phyloP scores from a whole-genome alignment of 73 alveolate species.

The Symbiodinium natans region DNA sequence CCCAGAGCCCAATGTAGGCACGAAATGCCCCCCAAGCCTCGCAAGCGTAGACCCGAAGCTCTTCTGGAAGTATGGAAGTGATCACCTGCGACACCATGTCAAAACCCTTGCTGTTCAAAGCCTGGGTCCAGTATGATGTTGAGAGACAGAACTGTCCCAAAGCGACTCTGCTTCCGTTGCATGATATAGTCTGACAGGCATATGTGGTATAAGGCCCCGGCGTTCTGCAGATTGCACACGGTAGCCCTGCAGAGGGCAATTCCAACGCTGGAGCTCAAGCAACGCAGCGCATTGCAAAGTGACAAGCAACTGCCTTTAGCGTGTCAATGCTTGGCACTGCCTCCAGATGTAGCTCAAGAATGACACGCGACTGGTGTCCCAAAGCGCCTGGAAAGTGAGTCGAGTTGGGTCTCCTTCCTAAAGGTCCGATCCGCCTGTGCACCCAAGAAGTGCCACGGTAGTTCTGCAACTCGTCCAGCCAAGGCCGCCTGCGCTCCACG shows the following conservation, averaged over 20 bases:
- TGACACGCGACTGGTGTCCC: conserved; percentile 41
- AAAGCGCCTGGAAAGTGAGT: neutral
- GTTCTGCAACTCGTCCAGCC: conserved; percentile 21
- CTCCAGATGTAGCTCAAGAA: conserved; percentile 67
- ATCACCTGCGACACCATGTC: neutral
- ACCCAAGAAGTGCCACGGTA: conserved; percentile 68
- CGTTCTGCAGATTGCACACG: conserved; percentile 60
- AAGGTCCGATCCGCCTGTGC: conserved; percentile 1
- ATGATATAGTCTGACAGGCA: too few relatives aligned
- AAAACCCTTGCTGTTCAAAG: too few relatives aligned
- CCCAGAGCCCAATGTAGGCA: neutral
- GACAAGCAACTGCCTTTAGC: too few relatives aligned
- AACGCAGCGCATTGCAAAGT: too few relatives aligned
- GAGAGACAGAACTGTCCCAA: too few relatives aligned
- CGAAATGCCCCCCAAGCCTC: neutral
- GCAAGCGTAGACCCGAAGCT: conserved; percentile 63
- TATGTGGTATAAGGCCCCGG: neutral
- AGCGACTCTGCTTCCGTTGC: neutral
- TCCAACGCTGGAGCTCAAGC: too few relatives aligned
- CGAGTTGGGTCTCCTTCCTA: neutral
- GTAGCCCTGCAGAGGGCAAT: neutral
- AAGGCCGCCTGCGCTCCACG: conserved; percentile 10
- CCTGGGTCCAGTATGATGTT: too few relatives aligned
- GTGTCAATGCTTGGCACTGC: neutral
- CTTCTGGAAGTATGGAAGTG: conserved; percentile 16